Percentiles rank a stretch among this genome's conserved stretches.
Evolutionary conservation across 2,329 filamentous ascomycete species (phyloP).

Genomic region (Cercospora janseana): DNA sequence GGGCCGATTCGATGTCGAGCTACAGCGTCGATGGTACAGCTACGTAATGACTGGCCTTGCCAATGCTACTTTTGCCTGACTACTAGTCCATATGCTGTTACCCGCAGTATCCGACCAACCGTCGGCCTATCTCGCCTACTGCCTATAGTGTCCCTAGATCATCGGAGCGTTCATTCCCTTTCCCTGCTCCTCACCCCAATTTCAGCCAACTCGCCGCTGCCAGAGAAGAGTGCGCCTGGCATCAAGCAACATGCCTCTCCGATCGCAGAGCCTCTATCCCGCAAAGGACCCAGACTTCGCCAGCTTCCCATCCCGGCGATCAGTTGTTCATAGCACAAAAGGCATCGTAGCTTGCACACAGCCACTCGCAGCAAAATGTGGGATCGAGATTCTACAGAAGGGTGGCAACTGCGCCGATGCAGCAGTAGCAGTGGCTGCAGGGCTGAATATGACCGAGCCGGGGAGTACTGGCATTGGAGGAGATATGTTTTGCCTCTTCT

Average conservation of each 20-base stretch:
- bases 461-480: conserved; percentile 92
- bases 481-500: conserved; percentile 95
- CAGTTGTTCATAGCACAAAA: conserved; percentile 88
- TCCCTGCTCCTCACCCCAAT: conserved; percentile 1
- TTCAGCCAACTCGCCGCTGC: background rate
- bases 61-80: background rate
- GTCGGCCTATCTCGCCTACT: conserved; percentile 15
- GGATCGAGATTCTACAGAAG: conserved; percentile 76
- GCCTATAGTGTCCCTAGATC: background rate
- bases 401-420: conserved; percentile 96
- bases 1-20: background rate
- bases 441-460: conserved; percentile 89
- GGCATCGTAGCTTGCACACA: conserved; percentile 90
- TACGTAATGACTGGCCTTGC: conserved; percentile 4
- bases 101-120: conserved; percentile 12
- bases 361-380: conserved; percentile 83
- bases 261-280: conserved; percentile 52
- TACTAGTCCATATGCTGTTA: background rate
- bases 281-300: conserved; percentile 52
- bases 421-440: conserved; percentile 91
- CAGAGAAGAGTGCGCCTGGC: background rate
- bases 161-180: background rate
- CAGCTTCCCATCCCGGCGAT: conserved; percentile 75
- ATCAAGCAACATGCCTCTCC: conserved; percentile 47
- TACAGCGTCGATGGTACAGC: background rate